Base-by-base conservation (phyloP, 495 filamentous ascomycete species). In the Penicillium paxilli region DNA sequence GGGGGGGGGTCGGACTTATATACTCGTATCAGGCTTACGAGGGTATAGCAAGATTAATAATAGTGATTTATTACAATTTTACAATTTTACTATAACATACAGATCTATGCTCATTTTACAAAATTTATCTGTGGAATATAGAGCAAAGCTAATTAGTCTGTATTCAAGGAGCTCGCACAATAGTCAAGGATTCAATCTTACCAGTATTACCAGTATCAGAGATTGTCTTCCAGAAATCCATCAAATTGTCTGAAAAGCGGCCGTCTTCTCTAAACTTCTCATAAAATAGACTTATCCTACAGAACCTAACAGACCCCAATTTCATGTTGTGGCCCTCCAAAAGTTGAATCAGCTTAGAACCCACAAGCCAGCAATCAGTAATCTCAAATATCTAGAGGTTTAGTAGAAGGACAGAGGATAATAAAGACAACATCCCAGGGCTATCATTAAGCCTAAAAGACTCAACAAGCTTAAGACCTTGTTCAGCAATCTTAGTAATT, bases 361-460 rank as follows among this genome's bases (percentile, higher is more conserved):
- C 32, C 44, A 54, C 16, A 46, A 47, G 42, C 51, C n/a, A 54
- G 42, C n/a, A 54, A 16, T 47, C 37, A 38, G 1, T 44, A 21
- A 54, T 5, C 26, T 54, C 33, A 28, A 54, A 28, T 6, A 21
- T 14, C 23, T 16, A 7, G 7, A 53, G 22, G 6, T 20, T 41
- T 22, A 42, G 51, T 16, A 53, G 23, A 38, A 22, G 28, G 22
- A 54, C 4, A 54, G 20, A 25, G 5, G 51, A 54, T 0, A 47
- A 1, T 11, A 54, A 47, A 7, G 19, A 9, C 4, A 54, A 25
- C 33, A 32, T 24, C n/a, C 30, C 16, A 1, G 23, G 22, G 32
- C 51, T 54, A 30, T 54, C 32, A 14, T 38, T 33, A 0, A 54
- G 32, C 32, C 14, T 54, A 1, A 54, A 47, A 20, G 19, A 24